Evolutionary conservation across 805 yeast species (phyloP).

Genomic region (Cyberlindnera maritima): DNA sequence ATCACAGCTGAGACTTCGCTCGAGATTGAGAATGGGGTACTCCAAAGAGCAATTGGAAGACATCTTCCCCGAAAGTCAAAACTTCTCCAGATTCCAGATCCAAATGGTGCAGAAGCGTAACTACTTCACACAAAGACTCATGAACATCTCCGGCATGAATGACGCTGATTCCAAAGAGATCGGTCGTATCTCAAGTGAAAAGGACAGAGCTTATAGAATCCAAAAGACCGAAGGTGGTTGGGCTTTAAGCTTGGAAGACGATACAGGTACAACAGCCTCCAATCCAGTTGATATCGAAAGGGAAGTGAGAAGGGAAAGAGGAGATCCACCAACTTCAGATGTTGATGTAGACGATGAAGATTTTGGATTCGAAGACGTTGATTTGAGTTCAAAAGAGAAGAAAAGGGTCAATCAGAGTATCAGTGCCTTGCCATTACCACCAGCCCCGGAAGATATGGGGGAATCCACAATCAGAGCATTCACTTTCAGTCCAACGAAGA

Average conservation of each 20-base stretch:
- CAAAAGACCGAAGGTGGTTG: constrained; percentile 80
- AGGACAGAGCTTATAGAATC: constrained; percentile 70
- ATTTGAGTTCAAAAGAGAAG: constrained; percentile 29
- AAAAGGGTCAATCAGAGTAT: constrained; percentile 39
- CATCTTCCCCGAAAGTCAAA: constrained; percentile 81
- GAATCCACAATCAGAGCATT: constrained; percentile 20
- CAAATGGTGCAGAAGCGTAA: constrained; percentile 90
- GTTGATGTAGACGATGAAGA: constrained; percentile 39
- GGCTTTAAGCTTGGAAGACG: constrained; percentile 60
- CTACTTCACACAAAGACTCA: constrained; percentile 80
- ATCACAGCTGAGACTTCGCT: constrained; percentile 76
- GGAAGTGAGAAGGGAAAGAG: constrained; percentile 16
- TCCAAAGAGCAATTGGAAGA: constrained; percentile 82
- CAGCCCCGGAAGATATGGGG: constrained; percentile 17
- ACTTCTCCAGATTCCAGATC: constrained; percentile 90
- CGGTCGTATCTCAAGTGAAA: constrained; percentile 79
- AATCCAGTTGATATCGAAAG: constrained; percentile 49
- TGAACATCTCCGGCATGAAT: constrained; percentile 78
- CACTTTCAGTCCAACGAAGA: constrained; percentile 23
- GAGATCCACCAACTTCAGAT: too few relatives aligned
- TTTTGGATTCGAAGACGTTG: constrained; percentile 73
- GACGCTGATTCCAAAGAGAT: constrained; percentile 29
- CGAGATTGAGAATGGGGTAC: constrained; percentile 93
- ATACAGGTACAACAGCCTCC: constrained; percentile 33
- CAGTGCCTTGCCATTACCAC: constrained; percentile 39